These are phyloP conservation scores for Populus tremula DNA, from an alignment of 345 rosid genomes.

Conservation along the genomic window DNA sequence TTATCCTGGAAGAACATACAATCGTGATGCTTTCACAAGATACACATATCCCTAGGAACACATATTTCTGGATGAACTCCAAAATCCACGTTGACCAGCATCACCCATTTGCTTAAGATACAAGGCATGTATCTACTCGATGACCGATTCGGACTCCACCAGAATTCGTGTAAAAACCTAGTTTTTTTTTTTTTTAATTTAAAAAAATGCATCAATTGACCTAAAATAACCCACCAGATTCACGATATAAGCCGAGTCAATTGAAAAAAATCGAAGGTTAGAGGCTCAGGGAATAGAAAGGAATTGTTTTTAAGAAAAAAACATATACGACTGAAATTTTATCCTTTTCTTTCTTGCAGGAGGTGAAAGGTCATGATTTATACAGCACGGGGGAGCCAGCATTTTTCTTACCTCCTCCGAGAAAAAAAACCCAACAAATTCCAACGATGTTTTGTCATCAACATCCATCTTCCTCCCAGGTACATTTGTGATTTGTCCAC, in stretches of 20 bases:
- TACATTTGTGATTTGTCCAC: background rate
- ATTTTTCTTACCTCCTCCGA: background rate
- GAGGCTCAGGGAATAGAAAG: background rate
- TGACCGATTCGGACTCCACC: no score
- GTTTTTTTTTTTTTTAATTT: no score
- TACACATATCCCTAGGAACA: no score
- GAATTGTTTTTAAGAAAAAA: background rate
- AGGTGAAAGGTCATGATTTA: constrained; percentile 5
- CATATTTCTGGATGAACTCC: no score
- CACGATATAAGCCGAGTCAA: background rate
- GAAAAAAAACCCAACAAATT: background rate
- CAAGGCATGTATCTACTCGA: no score
- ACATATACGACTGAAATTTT: background rate
- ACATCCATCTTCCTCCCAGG: background rate
- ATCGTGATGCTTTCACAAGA: no score
- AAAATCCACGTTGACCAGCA: no score
- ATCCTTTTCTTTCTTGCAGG: background rate
- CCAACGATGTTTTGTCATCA: background rate
- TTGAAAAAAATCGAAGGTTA: background rate
- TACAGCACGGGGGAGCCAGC: background rate
- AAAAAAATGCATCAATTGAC: background rate
- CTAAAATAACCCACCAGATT: background rate
- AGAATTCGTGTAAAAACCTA: no score
- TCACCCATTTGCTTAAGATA: no score
- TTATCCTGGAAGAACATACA: no score